Evolutionary conservation across 441 rosid genomes (phyloP), one percentile per base, ranked within the genome.

Genomic region (Adansonia grandidieri): DNA sequence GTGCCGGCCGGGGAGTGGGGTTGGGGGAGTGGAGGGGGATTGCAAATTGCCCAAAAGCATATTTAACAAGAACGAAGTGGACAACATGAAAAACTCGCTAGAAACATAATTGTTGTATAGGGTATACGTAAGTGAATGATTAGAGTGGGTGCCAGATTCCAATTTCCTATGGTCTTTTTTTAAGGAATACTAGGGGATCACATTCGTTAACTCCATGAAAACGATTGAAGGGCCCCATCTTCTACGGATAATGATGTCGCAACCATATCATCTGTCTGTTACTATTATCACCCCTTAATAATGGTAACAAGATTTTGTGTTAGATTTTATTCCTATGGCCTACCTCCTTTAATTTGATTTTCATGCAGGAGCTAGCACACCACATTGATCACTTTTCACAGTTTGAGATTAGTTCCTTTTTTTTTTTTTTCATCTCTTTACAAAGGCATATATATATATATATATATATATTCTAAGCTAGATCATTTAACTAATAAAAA

Each of bases 271-370:
- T 58, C 50, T 0, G 10, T 48, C 5, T 42, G 53, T 7, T 60
- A 14, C 50, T 37, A 51, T 40, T 42, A 17, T 28, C n/a, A 24
- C 28, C 45, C 56, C 28, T 51, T 14, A 79, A 78, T 79, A 80
- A 79, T 75, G 67, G 37, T 24, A 75, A 40, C 61, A 20, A 69
- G 85, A 83, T 83, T 57, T 82, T 61, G 74, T 51, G 62, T 75
- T 75, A 19, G 85, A 85, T 85, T 80, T 81, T 76, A 76, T 76
- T 80, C 85, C 61, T 8, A 11, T 20, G 73, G 56, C 78, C 68
- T 80, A 57, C 77, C 77, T 13, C 6, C 5, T 28, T 64, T 37
- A 24, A 24, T 24, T 24, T 24, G 1, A 24, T 24, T 24, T 22
- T 14, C 71, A 48, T 70, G 78, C 9, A 73, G 15, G 60, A 20